phyloP scores from a whole-genome alignment of 768 basidiomycete species.

The Coprinopsis marcescibilis region DNA sequence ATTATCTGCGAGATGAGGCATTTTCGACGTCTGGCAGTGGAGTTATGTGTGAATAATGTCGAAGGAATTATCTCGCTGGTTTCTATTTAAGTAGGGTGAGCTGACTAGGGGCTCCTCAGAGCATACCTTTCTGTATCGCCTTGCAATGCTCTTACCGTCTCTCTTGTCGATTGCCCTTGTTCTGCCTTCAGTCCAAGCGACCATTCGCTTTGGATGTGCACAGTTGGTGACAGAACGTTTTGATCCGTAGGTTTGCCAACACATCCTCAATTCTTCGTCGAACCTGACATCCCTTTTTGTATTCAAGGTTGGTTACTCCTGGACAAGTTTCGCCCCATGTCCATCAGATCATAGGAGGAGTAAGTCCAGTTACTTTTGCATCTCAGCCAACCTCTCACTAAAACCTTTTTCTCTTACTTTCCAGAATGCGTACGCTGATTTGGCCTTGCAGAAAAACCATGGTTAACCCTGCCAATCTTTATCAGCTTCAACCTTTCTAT shows the following conservation, averaged over 20 bases:
- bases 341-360: conserved; percentile 10
- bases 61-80: no score
- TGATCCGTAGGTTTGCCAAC: conserved; percentile 5
- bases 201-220: conserved; percentile 8
- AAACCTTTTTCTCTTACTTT: no score
- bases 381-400: neutral
- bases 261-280: neutral
- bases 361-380: neutral
- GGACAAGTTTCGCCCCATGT: conserved; percentile 8
- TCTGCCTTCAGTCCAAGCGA: neutral
- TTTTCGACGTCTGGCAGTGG: no score
- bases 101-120: no score
- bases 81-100: no score
- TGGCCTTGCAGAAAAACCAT: neutral
- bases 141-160: neutral
- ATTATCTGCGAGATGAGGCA: no score
- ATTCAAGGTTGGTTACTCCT: conserved; percentile 5
- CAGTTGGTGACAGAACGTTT: conserved; percentile 10
- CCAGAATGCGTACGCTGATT: neutral
- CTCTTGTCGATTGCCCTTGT: neutral
- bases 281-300: neutral
- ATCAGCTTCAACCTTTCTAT: conserved; percentile 8
- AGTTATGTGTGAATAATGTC: no score
- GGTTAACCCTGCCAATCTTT: neutral
- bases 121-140: no score